These are phyloP conservation scores for Pseudogymnoascus sp. DNA, from an alignment of 2,329 filamentous ascomycete genomes.

Conservation along the genomic window DNA sequence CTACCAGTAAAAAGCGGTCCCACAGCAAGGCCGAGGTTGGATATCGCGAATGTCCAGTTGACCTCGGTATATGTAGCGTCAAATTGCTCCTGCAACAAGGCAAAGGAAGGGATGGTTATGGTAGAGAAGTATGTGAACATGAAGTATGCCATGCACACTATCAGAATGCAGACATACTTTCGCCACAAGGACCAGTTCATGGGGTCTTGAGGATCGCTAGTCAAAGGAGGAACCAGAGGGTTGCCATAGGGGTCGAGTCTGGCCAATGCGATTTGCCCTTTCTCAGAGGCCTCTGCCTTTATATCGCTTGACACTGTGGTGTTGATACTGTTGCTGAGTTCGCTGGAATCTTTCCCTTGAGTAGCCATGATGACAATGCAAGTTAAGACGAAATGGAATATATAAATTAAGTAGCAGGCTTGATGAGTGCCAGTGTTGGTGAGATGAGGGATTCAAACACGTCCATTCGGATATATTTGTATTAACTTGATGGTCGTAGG, in stretches of 20 bases:
- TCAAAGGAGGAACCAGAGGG: conserved; percentile 36
- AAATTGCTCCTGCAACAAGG: conserved; percentile 42
- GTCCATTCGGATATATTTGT: not conserved
- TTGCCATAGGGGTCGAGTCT: conserved; percentile 24
- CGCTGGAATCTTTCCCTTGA: not conserved
- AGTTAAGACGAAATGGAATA: not conserved
- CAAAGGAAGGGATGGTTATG: conserved; percentile 48
- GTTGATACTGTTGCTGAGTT: not conserved
- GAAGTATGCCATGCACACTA: conserved; percentile 45
- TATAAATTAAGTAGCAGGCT: not conserved
- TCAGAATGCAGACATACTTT: conserved; percentile 43
- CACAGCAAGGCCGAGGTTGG: conserved; percentile 42
- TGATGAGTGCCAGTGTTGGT: not conserved
- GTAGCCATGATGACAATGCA: not conserved
- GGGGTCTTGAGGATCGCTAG: conserved; percentile 44
- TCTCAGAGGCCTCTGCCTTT: not conserved
- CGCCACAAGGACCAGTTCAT: conserved; percentile 44
- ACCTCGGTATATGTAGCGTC: conserved; percentile 39
- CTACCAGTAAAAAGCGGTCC: conserved; percentile 47
- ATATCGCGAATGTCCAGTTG: conserved; percentile 46
- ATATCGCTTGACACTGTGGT: not conserved
- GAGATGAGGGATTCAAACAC: not conserved
- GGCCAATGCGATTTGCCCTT: not conserved
- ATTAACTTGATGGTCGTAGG: not conserved
- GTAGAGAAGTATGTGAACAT: conserved; percentile 54